Conservation (phyloP, 768 basidiomycete species). For the Podaxis pistillaris region DNA sequence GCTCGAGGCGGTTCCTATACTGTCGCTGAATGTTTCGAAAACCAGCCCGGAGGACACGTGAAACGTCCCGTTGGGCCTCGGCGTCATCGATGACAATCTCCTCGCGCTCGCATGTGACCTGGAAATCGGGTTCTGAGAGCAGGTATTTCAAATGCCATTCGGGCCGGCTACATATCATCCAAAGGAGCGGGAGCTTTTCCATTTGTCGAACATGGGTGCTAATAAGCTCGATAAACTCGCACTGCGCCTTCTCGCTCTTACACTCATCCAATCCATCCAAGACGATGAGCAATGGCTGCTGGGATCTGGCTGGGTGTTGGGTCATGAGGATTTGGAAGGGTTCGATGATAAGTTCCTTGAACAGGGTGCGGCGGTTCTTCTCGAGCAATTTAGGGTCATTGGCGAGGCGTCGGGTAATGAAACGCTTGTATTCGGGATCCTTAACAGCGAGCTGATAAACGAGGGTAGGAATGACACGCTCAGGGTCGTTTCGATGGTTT, state of each 20-base stretch:
- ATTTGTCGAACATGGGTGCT: background rate
- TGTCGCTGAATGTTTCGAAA: background rate
- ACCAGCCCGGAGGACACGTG: background rate
- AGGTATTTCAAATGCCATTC: slow-evolving; percentile 8
- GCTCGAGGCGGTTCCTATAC: background rate
- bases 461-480: background rate
- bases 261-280: background rate
- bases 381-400: background rate
- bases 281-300: background rate
- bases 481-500: background rate
- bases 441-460: background rate
- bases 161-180: background rate
- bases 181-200: background rate
- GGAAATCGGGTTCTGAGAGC: background rate
- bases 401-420: background rate
- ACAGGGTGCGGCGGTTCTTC: background rate
- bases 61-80: slow-evolving; percentile 1
- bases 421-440: background rate
- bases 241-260: background rate
- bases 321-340: background rate
- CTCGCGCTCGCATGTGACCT: background rate
- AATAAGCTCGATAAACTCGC: slow-evolving; percentile 10
- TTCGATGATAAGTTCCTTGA: background rate
- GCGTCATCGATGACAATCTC: slow-evolving; percentile 1
- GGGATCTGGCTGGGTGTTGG: background rate